Base-by-base conservation (phyloP, 2,329 filamentous ascomycete genomes). In the Pseudophaeomoniella oleicola region DNA sequence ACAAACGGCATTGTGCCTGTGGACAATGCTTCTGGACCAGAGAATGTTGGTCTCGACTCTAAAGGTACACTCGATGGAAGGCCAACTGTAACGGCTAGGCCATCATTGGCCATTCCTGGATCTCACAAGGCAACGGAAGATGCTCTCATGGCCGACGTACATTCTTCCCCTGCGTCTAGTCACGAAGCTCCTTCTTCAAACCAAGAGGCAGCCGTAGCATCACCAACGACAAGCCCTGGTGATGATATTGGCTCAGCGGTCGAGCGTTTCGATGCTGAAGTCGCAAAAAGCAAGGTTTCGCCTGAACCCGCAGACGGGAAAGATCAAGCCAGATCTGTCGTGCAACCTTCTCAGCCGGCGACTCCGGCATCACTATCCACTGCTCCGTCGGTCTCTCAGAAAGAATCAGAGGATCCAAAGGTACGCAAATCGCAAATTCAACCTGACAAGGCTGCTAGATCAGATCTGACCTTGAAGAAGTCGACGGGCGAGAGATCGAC, bases 161-260 rank as follows among this genome's bases (percentile, higher is more conserved):
- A 58, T 14, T 53, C 60, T 22, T 63, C 60, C 6, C 71, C 72
- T 16, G 71, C 64, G 5, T 88, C 83, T 4, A 86, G 80, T 1
- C 61, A 72, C 37, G 75, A 67, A 19, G 71, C 77, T 2, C 77
- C 78, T 47, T 86, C 81, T 31, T 76, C 76, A 37, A 75, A 78
- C 15, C 22, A 27, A n/a, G 22, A 27, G 22, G 67, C 77, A 29
- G 71, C 77, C 41, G 72, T 79, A 43, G 70, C 67, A 4, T 86
- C 81, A 2, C 74, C 80, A 1, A 77, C 80, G 45, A 86, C 81
- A 2, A 86, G 80, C 46, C 77, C 80, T 1, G 80, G 81, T 37
- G 72, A 79, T 37, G 79, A 85, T n/a, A 27, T 27, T 27, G 22
- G n/a, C n/a, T 27, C 22, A 9, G 22, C 22, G 6, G 22, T 27